Conservation (phyloP, 202 grass and related monocot species). For the Dendrocalamus latiflorus region DNA sequence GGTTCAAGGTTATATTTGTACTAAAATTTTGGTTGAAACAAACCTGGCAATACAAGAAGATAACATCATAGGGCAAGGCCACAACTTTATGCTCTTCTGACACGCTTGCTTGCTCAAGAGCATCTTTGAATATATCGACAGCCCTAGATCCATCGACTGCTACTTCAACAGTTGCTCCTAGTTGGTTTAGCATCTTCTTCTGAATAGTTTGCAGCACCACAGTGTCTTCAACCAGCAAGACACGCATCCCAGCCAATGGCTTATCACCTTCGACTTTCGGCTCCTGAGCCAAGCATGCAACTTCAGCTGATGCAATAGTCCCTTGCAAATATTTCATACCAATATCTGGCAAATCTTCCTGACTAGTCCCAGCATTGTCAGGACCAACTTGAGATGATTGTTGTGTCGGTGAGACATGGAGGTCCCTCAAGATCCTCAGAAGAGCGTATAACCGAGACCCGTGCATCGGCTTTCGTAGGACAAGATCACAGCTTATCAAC, state of each 20-base stretch:
- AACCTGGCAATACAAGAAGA: constrained; percentile 92
- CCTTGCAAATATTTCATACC: neutral
- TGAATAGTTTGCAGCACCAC: constrained; percentile 36
- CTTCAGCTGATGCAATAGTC: neutral
- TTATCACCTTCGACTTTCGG: constrained; percentile 26
- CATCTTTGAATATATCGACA: constrained; percentile 42
- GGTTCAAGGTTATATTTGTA: neutral
- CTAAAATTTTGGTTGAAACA: neutral
- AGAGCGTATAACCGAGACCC: too few relatives aligned
- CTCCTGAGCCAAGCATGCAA: neutral
- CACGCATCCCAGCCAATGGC: too few relatives aligned
- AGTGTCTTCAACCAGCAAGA: constrained; percentile 64
- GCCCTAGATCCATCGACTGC: too few relatives aligned
- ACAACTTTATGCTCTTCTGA: neutral
- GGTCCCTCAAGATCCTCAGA: constrained; percentile 24
- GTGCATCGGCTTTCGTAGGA: constrained; percentile 64
- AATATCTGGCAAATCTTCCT: too few relatives aligned
- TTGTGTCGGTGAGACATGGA: too few relatives aligned
- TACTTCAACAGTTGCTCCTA: constrained; percentile 67
- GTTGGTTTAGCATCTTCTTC: constrained; percentile 24
- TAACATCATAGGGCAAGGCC: constrained; percentile 38
- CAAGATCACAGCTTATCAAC: constrained; percentile 16
- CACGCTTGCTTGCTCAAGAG: constrained; percentile 37
- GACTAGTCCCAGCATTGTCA: too few relatives aligned
- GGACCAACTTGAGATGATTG: too few relatives aligned